These are phyloP conservation scores for Schoenoplectus tabernaemontani DNA, from an alignment of 202 grass and related monocot genomes.

Conservation along the genomic window DNA sequence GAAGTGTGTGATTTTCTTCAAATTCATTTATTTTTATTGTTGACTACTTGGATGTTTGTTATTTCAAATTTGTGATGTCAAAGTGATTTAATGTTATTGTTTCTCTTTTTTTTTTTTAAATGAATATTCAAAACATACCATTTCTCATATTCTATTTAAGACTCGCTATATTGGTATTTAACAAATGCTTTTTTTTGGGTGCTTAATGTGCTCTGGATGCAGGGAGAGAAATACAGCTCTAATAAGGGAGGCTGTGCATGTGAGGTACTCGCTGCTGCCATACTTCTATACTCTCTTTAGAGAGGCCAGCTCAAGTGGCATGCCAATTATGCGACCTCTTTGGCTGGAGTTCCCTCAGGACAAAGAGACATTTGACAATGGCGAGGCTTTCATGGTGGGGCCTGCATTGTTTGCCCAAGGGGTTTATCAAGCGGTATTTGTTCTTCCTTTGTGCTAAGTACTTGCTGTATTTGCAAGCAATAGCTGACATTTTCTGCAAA, in stretches of 20 bases:
- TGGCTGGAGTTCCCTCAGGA: slow-evolving; percentile 92
- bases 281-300: slow-evolving; percentile 95
- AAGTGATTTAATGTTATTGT: not conserved
- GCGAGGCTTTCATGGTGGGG: slow-evolving; percentile 88
- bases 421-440: slow-evolving; percentile 66
- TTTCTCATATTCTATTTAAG: not conserved
- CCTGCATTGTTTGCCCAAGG: slow-evolving; percentile 68
- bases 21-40: not conserved
- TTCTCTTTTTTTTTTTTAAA: not conserved
- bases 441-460: slow-evolving; percentile 14
- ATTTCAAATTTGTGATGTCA: not conserved
- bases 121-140: not conserved
- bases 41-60: not conserved
- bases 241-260: slow-evolving; percentile 82
- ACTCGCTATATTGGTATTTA: not conserved
- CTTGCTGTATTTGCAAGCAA: not conserved
- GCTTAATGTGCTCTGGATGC: slow-evolving; percentile 19
- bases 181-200: not conserved
- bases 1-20: not conserved
- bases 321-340: slow-evolving; percentile 86
- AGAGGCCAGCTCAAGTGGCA: slow-evolving; percentile 71
- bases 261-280: slow-evolving; percentile 80
- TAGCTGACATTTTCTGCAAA: not conserved
- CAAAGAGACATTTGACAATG: slow-evolving; percentile 87
- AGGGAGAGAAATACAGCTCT: slow-evolving; percentile 75